Conservation (phyloP, 1,284 basidiomycete species). For the Fomitiporia mediterranea region DNA sequence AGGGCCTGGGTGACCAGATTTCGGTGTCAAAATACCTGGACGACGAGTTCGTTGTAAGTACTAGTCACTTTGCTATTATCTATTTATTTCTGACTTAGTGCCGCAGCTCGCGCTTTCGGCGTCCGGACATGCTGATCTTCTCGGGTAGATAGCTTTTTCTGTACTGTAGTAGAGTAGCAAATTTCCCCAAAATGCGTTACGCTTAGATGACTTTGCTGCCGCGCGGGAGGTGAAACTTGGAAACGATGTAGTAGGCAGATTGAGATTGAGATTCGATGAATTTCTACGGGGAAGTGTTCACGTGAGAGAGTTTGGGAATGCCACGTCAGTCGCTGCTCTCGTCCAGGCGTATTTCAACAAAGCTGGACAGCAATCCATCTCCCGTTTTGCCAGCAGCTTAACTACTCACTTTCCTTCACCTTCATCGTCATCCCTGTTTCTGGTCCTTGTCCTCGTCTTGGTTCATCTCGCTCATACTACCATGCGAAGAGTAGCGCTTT, state of each 20-base stretch:
- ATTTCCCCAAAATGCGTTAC: slow-evolving; percentile 8
- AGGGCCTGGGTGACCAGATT: slow-evolving; percentile 91
- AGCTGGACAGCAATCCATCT: slow-evolving; percentile 31
- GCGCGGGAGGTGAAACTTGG: neutral
- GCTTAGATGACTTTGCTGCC: neutral
- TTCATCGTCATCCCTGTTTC: slow-evolving; percentile 21
- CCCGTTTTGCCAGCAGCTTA: slow-evolving; percentile 30
- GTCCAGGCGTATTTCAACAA: slow-evolving; percentile 8
- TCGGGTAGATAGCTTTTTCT: slow-evolving; percentile 48
- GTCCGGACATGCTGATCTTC: slow-evolving; percentile 83
- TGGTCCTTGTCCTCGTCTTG: slow-evolving; percentile 32
- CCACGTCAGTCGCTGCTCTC: slow-evolving; percentile 8
- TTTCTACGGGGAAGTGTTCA: neutral
- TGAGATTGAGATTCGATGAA: neutral
- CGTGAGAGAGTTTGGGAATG: slow-evolving; percentile 6
- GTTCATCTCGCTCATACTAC: slow-evolving; percentile 58
- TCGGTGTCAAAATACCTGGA: slow-evolving; percentile 93
- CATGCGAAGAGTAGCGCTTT: slow-evolving; percentile 83
- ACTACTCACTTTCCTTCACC: slow-evolving; percentile 31
- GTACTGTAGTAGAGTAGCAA: slow-evolving; percentile 8
- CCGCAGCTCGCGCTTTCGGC: slow-evolving; percentile 80
- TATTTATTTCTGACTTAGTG: slow-evolving; percentile 19
- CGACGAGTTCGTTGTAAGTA: slow-evolving; percentile 84
- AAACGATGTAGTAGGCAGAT: no score
- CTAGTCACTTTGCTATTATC: slow-evolving; percentile 22